Evolutionary conservation across 306 rosid species (phyloP).

Genomic region (Castanopsis chinensis): DNA sequence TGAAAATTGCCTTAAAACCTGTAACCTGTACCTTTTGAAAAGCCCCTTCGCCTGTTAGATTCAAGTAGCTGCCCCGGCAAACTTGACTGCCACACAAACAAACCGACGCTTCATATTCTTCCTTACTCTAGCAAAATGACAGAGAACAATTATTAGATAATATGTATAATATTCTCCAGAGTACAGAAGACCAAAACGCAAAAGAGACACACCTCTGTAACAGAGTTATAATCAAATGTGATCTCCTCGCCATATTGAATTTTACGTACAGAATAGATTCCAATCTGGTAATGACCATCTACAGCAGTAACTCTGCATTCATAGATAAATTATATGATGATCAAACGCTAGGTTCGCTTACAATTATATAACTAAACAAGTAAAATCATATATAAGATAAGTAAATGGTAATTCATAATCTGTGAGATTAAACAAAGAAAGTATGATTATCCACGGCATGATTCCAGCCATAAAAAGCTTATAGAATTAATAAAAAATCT

Average conservation of each 20-base stretch:
- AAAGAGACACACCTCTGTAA: conserved; percentile 82
- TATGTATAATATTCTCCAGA: not conserved
- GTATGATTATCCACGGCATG: not conserved
- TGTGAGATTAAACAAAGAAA: not conserved
- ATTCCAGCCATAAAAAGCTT: not conserved
- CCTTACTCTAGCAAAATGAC: conserved; percentile 73
- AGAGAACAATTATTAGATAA: conserved; percentile 22
- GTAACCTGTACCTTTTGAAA: conserved; percentile 64
- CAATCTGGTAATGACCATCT: conserved; percentile 93
- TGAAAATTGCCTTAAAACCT: not conserved
- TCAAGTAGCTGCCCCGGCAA: conserved; percentile 96
- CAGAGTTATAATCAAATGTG: conserved; percentile 96
- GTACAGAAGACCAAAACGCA: conserved; percentile 4
- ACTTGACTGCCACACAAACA: conserved; percentile 99
- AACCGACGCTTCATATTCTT: conserved; percentile 96
- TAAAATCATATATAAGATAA: not conserved
- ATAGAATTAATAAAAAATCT: not conserved
- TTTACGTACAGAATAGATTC: conserved; percentile 80
- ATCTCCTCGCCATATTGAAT: conserved; percentile 93
- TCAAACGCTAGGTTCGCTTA: not conserved
- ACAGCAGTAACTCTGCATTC: conserved; percentile 91
- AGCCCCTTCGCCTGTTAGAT: conserved; percentile 97
- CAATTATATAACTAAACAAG: not conserved
- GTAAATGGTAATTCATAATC: not conserved
- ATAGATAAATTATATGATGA: not conserved